phyloP scores from a whole-genome alignment of 306 rosid species.

The Rosa multiflora region DNA sequence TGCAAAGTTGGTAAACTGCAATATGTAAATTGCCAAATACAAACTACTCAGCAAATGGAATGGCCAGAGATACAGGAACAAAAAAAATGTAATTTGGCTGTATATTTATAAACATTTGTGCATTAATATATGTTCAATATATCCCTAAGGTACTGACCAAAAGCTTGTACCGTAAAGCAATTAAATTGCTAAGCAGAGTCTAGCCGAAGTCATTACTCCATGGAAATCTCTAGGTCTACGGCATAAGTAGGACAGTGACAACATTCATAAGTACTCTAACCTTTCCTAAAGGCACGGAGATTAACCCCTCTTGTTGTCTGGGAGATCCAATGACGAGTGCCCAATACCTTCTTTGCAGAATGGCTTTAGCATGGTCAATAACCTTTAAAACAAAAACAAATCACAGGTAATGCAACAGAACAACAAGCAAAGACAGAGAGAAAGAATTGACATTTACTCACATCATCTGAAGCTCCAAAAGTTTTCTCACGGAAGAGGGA shows the following conservation, averaged over 20 bases:
- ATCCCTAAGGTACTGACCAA: background rate
- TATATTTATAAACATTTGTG: too few species aligned
- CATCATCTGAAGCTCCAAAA: slow-evolving; percentile 60
- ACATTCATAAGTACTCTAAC: slow-evolving; percentile 35
- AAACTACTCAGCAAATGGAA: background rate
- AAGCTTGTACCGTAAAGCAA: background rate
- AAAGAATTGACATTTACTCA: slow-evolving; percentile 27
- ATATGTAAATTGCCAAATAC: background rate
- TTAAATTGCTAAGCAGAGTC: background rate
- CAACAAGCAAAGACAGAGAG: slow-evolving; percentile 8
- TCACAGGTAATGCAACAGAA: slow-evolving; percentile 17
- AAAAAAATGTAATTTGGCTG: background rate
- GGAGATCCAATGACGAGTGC: slow-evolving; percentile 97
- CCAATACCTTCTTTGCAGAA: slow-evolving; percentile 70
- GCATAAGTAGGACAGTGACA: background rate
- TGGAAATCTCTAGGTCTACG: background rate
- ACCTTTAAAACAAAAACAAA: slow-evolving; percentile 25
- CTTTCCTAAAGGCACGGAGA: slow-evolving; percentile 83
- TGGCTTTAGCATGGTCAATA: slow-evolving; percentile 37
- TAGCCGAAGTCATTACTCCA: background rate
- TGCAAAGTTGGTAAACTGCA: background rate
- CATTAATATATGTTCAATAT: background rate
- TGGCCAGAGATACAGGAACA: background rate
- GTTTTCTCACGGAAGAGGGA: slow-evolving; percentile 88
- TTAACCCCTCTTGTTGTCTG: slow-evolving; percentile 56